Conservation (phyloP, 768 basidiomycete species). For the Tricholoma terreum region DNA sequence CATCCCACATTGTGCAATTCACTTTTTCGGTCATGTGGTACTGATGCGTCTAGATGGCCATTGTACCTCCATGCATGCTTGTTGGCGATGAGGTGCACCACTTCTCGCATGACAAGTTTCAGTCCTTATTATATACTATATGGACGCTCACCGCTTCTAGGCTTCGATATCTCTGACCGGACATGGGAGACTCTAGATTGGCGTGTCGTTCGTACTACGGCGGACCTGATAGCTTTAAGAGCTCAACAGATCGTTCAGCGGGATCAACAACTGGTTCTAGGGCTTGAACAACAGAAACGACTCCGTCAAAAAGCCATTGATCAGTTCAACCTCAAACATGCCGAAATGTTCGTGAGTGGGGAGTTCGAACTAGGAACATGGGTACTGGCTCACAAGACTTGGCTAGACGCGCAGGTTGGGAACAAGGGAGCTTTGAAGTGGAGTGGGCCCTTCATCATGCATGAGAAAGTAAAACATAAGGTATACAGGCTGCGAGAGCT, state of each 20-base stretch:
- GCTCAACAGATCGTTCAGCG: conserved; percentile 18
- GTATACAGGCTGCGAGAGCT: conserved; percentile 14
- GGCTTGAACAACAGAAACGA: conserved; percentile 6
- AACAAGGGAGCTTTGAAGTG: conserved; percentile 26
- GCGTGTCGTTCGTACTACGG: conserved; percentile 16
- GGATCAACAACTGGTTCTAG: conserved; percentile 16
- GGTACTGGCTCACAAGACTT: conserved; percentile 29
- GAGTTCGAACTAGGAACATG: conserved; percentile 25
- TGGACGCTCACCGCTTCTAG: conserved; percentile 14
- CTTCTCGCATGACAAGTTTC: conserved; percentile 25
- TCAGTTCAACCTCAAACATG: conserved; percentile 17
- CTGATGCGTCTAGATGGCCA: conserved; percentile 19
- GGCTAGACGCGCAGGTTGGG: conserved; percentile 26
- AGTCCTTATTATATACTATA: conserved; percentile 30
- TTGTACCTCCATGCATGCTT: conserved; percentile 20
- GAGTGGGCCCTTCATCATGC: conserved; percentile 28
- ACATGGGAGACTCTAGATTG: conserved; percentile 28
- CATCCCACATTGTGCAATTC: conserved; percentile 24
- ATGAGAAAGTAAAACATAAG: conserved; percentile 7
- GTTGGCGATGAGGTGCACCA: conserved; percentile 24
- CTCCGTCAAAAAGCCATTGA: conserved; percentile 17
- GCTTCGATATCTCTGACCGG: conserved; percentile 22
- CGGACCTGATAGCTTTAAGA: conserved; percentile 23
- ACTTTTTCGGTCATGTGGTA: conserved; percentile 18
- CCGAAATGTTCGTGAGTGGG: conserved; percentile 9